phyloP scores from a whole-genome alignment of 768 basidiomycete genomes.

The Phallus indusiatus region DNA sequence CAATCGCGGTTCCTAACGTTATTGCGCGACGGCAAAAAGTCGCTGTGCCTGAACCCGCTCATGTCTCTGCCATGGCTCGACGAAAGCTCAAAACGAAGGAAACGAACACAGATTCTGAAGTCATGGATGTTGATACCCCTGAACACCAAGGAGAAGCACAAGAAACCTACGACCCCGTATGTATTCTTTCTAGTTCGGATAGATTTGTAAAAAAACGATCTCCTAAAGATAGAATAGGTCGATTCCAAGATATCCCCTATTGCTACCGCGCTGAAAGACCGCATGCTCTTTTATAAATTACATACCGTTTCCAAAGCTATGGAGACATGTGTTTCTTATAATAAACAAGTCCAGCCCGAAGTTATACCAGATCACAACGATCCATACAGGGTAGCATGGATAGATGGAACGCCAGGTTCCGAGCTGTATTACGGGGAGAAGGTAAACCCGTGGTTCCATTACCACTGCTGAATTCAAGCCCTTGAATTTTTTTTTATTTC shows the following conservation, averaged over 20 bases:
- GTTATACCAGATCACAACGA: constrained; percentile 81
- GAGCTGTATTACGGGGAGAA: constrained; percentile 63
- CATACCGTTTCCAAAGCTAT: constrained; percentile 63
- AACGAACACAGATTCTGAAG: background rate
- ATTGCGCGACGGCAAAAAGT: constrained; percentile 56
- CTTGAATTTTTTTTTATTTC: too few species aligned
- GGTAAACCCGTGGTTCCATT: constrained; percentile 28
- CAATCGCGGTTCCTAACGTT: constrained; percentile 57
- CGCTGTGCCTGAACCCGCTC: constrained; percentile 29
- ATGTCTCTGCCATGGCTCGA: background rate
- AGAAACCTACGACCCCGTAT: constrained; percentile 6
- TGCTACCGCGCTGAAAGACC: constrained; percentile 60
- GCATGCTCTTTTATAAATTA: constrained; percentile 82
- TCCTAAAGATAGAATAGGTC: constrained; percentile 35
- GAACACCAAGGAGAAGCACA: constrained; percentile 12
- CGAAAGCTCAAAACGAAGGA: background rate
- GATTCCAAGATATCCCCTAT: constrained; percentile 68
- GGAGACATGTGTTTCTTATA: constrained; percentile 65
- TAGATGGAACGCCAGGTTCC: constrained; percentile 39
- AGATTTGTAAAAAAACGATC: too few species aligned
- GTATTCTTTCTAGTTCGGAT: background rate
- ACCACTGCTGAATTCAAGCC: constrained; percentile 13
- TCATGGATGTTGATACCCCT: constrained; percentile 10
- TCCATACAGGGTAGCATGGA: constrained; percentile 79
- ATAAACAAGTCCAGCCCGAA: constrained; percentile 76